These are phyloP conservation scores for Phytophthora crassamura DNA, from an alignment of 352 stramenopile species.

Conservation along the genomic window DNA sequence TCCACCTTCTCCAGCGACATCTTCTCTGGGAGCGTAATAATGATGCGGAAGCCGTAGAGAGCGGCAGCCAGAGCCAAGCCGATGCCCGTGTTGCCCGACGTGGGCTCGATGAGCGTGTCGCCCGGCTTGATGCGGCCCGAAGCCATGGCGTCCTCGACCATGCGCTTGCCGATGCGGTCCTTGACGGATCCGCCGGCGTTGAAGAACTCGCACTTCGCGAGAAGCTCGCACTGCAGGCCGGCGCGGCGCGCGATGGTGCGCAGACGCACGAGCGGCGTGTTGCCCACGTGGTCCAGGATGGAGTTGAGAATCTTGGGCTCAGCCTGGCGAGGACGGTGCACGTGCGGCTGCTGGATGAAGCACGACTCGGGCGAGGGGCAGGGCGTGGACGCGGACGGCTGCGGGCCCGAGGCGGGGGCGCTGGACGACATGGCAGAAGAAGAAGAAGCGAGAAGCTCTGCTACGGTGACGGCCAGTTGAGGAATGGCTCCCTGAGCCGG, in stretches of 20 bases:
- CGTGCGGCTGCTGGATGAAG: conserved; percentile 73
- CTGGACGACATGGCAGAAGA: conserved; percentile 11
- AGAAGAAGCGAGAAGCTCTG: not conserved
- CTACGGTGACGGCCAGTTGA: conserved; percentile 21
- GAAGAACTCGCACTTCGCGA: conserved; percentile 98
- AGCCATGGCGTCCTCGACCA: conserved; percentile 94
- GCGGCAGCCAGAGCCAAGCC: conserved; percentile 96
- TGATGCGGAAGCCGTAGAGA: conserved; percentile 96
- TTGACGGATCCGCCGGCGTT: conserved; percentile 94
- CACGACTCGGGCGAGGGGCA: conserved; percentile 64
- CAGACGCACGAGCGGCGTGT: conserved; percentile 95
- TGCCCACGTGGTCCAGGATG: conserved; percentile 94
- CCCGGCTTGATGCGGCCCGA: conserved; percentile 93
- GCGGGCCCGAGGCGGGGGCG: conserved; percentile 7
- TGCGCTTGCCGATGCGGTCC: conserved; percentile 90
- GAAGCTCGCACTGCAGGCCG: conserved; percentile 87
- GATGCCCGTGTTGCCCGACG: conserved; percentile 98
- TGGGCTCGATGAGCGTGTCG: conserved; percentile 97
- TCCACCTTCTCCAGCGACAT: conserved; percentile 98
- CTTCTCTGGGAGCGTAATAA: conserved; percentile 95
- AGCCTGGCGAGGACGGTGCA: conserved; percentile 60
- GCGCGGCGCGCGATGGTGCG: conserved; percentile 94
- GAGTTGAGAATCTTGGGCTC: conserved; percentile 92
- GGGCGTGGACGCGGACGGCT: conserved; percentile 40
- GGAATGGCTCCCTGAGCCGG: conserved; percentile 15